phyloP scores from a whole-genome alignment of 352 stramenopile genomes.

The Pythium sukuiense region DNA sequence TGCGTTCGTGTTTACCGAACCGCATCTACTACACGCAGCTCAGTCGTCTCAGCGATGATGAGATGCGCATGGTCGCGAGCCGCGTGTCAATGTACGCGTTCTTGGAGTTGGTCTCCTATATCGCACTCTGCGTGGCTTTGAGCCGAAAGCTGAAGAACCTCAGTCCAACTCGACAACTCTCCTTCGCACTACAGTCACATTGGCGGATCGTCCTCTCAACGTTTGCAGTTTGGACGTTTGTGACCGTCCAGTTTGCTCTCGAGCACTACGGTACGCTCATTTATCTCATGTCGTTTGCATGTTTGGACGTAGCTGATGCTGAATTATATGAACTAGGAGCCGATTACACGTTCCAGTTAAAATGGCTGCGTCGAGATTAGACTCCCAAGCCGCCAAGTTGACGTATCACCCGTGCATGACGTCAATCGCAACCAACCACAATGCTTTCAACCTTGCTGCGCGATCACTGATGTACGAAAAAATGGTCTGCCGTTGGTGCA shows the following conservation, averaged over 20 bases:
- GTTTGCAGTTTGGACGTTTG: background rate
- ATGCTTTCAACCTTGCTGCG: too few relatives aligned
- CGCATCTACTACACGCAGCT: slow-evolving; percentile 1
- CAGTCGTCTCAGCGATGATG: background rate
- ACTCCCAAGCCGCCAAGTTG: background rate
- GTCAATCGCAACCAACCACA: too few relatives aligned
- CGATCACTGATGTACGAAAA: too few relatives aligned
- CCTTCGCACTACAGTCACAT: background rate
- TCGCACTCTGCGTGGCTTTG: background rate
- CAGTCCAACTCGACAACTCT: background rate
- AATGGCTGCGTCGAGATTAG: background rate
- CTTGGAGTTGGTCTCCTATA: background rate
- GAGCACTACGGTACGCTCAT: background rate
- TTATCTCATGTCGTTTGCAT: background rate
- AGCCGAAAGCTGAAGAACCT: background rate
- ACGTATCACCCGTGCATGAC: too few relatives aligned
- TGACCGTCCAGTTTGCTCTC: background rate
- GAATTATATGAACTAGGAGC: background rate
- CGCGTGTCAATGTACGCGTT: background rate
- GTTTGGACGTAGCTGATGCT: background rate
- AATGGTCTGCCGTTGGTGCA: too few relatives aligned
- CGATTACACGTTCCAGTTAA: background rate
- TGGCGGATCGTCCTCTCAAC: background rate
- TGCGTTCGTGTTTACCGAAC: background rate
- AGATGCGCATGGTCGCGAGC: background rate